These are phyloP conservation scores for Mayamaea pseudoterrestris DNA, from an alignment of 108 stramenopile species.

Conservation along the genomic window DNA sequence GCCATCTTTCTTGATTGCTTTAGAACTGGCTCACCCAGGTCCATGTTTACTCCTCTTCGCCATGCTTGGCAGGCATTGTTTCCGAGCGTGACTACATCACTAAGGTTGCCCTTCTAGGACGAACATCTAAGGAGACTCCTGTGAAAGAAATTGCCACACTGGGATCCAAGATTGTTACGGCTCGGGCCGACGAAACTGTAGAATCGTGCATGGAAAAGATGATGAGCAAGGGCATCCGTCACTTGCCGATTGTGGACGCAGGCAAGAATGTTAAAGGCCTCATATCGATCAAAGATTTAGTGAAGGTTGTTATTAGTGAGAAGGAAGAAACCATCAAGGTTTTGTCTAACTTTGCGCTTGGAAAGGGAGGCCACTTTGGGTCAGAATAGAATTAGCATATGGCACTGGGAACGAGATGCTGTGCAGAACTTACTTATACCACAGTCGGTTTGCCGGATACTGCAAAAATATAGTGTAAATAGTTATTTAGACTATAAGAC, in stretches of 20 bases:
- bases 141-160: constrained; percentile 85
- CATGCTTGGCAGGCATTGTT: too few relatives aligned
- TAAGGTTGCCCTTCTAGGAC: constrained; percentile 81
- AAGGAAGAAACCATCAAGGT: constrained; percentile 68
- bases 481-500: too few relatives aligned
- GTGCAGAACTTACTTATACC: too few relatives aligned
- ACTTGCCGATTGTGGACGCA: constrained; percentile 80
- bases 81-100: constrained; percentile 85
- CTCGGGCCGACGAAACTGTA: constrained; percentile 60
- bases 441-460: too few relatives aligned
- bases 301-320: constrained; percentile 59
- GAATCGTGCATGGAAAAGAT: constrained; percentile 89
- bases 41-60: too few relatives aligned
- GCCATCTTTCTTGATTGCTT: too few relatives aligned
- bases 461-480: too few relatives aligned
- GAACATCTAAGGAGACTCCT: constrained; percentile 48
- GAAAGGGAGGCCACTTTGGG: constrained; percentile 71
- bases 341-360: constrained; percentile 70
- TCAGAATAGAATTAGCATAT: constrained; percentile 13
- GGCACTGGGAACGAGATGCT: too few relatives aligned
- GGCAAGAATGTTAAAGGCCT: constrained; percentile 56
- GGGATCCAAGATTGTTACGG: constrained; percentile 73
- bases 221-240: constrained; percentile 80
- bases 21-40: too few relatives aligned
- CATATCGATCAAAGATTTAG: constrained; percentile 78